These are phyloP conservation scores for Nothophaeocryptopus gaeumannii DNA, from an alignment of 2,329 filamentous ascomycete genomes.

Conservation along the genomic window DNA sequence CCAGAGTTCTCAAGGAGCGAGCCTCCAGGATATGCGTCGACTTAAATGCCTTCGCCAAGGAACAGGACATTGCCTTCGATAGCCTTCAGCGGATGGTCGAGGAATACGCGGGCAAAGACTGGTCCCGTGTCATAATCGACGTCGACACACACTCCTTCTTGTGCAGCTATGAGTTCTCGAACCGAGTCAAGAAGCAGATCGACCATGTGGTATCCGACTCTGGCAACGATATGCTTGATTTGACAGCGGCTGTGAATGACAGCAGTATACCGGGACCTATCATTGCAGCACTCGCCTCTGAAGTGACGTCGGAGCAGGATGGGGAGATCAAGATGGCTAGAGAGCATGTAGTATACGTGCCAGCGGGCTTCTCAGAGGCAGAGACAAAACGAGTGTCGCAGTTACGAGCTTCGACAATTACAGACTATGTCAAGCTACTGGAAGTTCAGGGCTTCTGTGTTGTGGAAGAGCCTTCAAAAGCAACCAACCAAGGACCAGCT, in stretches of 20 bases:
- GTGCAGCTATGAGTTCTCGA: constrained; percentile 17
- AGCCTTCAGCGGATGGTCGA: constrained; percentile 21
- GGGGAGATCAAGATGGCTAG: constrained; percentile 18
- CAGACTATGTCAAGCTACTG: constrained; percentile 6
- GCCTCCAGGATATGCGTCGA: constrained; percentile 16
- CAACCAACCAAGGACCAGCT: background rate
- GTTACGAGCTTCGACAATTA: background rate
- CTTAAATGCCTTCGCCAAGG: constrained; percentile 18
- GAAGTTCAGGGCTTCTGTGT: constrained; percentile 10
- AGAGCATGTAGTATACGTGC: constrained; percentile 21
- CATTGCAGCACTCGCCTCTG: constrained; percentile 16
- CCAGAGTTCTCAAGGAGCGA: constrained; percentile 14
- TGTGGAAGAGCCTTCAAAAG: constrained; percentile 7
- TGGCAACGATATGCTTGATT: constrained; percentile 15
- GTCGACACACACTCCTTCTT: constrained; percentile 20
- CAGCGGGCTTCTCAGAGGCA: constrained; percentile 9
- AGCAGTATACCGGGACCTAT: constrained; percentile 17
- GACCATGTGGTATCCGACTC: constrained; percentile 12
- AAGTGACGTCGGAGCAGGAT: constrained; percentile 8
- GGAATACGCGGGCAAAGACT: constrained; percentile 19
- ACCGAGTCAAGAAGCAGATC: constrained; percentile 15
- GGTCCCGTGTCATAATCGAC: constrained; percentile 22
- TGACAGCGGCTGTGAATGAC: constrained; percentile 12
- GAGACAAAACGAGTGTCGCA: constrained; percentile 3
- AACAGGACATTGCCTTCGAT: constrained; percentile 17